Evolutionary conservation across 108 stramenopile genomes (phyloP).

Genomic region (Stephanodiscus minutulus): DNA sequence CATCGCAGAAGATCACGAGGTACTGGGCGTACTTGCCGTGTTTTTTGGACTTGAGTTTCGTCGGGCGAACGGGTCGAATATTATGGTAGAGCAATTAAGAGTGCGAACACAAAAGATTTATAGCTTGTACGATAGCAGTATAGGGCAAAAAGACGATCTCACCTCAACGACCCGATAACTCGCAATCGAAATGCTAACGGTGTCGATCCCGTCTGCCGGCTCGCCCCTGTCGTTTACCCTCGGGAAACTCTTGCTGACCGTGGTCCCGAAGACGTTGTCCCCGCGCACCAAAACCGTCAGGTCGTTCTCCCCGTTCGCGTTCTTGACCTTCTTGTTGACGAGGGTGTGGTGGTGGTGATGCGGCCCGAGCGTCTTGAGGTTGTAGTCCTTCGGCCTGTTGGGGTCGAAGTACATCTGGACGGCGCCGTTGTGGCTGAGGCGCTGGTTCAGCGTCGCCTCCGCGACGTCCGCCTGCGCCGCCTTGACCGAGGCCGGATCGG

Average conservation of each 20-base stretch:
- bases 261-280: slow-evolving; percentile 88
- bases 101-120: not conserved
- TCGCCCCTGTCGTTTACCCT: slow-evolving; percentile 56
- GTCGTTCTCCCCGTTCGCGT: slow-evolving; percentile 55
- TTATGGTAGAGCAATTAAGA: too few relatives aligned
- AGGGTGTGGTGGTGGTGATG: slow-evolving; percentile 51
- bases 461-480: slow-evolving; percentile 61
- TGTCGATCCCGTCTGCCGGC: slow-evolving; percentile 62
- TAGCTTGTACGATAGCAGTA: not conserved
- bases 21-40: slow-evolving; percentile 86
- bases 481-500: slow-evolving; percentile 41
- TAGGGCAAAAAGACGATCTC: slow-evolving; percentile 2
- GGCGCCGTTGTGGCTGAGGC: slow-evolving; percentile 48
- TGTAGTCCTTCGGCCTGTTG: slow-evolving; percentile 48
- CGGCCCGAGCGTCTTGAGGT: slow-evolving; percentile 48
- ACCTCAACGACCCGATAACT: slow-evolving; percentile 89
- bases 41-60: slow-evolving; percentile 69
- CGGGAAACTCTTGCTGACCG: slow-evolving; percentile 84
- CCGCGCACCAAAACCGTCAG: slow-evolving; percentile 69
- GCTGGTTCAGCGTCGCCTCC: slow-evolving; percentile 63
- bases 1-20: slow-evolving; percentile 83
- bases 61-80: not conserved
- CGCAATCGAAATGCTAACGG: slow-evolving; percentile 84
- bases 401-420: slow-evolving; percentile 54
- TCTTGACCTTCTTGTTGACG: slow-evolving; percentile 57